phyloP scores from a whole-genome alignment of 1,284 basidiomycete genomes.

The Veloporphyrellus conicus region DNA sequence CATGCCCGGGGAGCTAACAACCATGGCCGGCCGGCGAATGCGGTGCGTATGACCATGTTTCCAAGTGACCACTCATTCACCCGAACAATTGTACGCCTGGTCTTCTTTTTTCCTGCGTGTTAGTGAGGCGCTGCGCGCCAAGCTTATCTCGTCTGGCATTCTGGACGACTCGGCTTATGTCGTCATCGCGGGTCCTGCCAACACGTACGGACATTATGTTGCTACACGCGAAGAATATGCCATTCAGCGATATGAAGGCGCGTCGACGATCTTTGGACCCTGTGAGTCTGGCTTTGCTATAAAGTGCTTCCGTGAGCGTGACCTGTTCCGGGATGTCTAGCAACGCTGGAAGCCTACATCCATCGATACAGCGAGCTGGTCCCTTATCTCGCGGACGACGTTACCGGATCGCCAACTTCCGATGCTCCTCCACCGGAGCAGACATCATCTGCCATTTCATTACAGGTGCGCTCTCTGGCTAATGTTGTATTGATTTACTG shows the following conservation, averaged over 20 bases:
- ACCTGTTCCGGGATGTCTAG: conserved; percentile 31
- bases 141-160: conserved; percentile 60
- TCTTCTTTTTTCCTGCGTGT: neutral
- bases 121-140: conserved; percentile 59
- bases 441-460: conserved; percentile 61
- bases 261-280: conserved; percentile 75
- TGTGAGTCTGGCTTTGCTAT: conserved; percentile 42
- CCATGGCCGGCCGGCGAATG: conserved; percentile 58
- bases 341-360: conserved; percentile 75
- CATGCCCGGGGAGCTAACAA: conserved; percentile 67
- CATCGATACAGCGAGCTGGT: conserved; percentile 69
- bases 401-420: conserved; percentile 39
- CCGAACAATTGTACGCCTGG: neutral
- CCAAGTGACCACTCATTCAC: too few species aligned
- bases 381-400: conserved; percentile 53
- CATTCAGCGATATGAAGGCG: conserved; percentile 78
- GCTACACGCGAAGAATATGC: conserved; percentile 72
- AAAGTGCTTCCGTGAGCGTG: neutral
- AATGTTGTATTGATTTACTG: too few species aligned
- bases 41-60: conserved; percentile 35
- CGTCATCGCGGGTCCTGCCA: conserved; percentile 74
- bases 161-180: conserved; percentile 67
- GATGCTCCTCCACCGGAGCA: conserved; percentile 68
- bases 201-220: conserved; percentile 76
- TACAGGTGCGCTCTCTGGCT: conserved; percentile 44